These are phyloP conservation scores for Ophiostoma angusticollis DNA, from an alignment of 2,329 filamentous ascomycete genomes.

Conservation along the genomic window DNA sequence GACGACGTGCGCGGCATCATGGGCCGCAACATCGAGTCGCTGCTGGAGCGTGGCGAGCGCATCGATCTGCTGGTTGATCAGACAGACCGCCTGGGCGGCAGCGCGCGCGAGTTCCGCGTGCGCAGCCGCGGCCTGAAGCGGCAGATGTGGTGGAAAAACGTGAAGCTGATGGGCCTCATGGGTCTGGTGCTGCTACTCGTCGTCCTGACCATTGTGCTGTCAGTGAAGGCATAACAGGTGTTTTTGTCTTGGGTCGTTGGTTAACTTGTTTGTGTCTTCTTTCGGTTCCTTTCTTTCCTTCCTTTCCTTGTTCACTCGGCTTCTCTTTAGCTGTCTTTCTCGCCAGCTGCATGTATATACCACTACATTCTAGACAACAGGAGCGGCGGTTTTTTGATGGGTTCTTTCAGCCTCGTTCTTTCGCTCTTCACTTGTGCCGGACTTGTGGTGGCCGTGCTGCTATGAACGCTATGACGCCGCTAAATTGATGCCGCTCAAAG, in stretches of 20 bases:
- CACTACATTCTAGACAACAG: no score
- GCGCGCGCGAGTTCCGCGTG: conserved; percentile 79
- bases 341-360: no score
- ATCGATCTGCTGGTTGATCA: conserved; percentile 93
- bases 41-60: conserved; percentile 80
- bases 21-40: conserved; percentile 86
- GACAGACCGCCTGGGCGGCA: conserved; percentile 82
- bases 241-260: not conserved
- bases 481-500: no score
- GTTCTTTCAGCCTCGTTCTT: no score
- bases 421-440: no score
- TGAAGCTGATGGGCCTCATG: conserved; percentile 79
- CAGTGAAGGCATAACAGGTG: conserved; percentile 26
- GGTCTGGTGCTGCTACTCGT: conserved; percentile 53
- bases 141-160: conserved; percentile 99
- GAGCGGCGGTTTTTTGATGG: no score
- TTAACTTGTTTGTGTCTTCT: not conserved
- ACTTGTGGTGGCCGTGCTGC: no score
- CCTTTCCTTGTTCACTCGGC: not conserved
- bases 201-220: conserved; percentile 40
- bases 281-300: not conserved
- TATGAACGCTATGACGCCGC: no score
- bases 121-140: conserved; percentile 75
- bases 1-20: conserved; percentile 87
- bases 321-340: not conserved